Conservation (phyloP, 306 rosid species). For the Dicorynia guianensis region DNA sequence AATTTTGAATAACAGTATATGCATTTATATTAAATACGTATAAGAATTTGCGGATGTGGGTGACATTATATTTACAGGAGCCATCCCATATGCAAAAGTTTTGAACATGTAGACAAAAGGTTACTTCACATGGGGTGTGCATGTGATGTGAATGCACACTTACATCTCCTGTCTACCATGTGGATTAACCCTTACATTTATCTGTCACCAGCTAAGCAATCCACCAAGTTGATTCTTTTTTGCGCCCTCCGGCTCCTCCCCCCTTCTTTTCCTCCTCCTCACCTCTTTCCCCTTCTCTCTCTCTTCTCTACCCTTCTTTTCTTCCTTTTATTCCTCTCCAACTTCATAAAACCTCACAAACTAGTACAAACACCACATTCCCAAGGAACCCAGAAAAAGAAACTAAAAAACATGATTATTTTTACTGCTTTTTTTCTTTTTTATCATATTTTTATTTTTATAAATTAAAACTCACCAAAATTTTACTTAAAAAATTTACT, state of each 20-base stretch:
- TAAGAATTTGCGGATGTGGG: constrained; percentile 42
- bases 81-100: constrained; percentile 43
- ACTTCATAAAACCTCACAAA: constrained; percentile 6
- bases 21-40: constrained; percentile 46
- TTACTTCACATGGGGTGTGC: constrained; percentile 79
- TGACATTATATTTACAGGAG: constrained; percentile 49
- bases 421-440: constrained; percentile 1
- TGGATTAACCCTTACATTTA: constrained; percentile 77
- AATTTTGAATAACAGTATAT: too few relatives aligned
- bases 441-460: background rate
- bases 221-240: constrained; percentile 58
- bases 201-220: constrained; percentile 92
- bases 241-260: too few relatives aligned
- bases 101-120: constrained; percentile 80
- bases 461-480: too few relatives aligned
- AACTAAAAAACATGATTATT: constrained; percentile 13
- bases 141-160: constrained; percentile 87
- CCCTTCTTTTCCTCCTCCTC: background rate
- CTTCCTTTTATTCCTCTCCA: constrained; percentile 35
- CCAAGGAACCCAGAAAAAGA: background rate
- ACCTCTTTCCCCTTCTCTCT: background rate
- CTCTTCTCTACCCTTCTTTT: constrained; percentile 17
- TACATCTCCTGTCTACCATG: constrained; percentile 86
- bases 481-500: too few relatives aligned
- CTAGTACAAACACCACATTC: constrained; percentile 9